Percentiles rank a stretch among this genome's conserved stretches.
These are phyloP conservation scores for Phylloporus arenicola DNA, from an alignment of 768 basidiomycete genomes.

Conservation along the genomic window DNA sequence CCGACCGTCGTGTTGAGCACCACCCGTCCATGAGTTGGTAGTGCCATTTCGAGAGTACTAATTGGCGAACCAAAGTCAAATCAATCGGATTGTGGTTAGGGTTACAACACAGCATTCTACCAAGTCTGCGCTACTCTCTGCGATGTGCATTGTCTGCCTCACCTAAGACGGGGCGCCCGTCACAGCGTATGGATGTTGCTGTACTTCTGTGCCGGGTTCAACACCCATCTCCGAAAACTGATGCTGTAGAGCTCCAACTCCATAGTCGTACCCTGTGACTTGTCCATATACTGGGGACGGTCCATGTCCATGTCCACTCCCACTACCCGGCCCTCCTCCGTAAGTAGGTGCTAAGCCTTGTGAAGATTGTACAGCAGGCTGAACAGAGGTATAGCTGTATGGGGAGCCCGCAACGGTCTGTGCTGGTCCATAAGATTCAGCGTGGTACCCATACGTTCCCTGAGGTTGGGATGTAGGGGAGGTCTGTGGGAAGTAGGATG, in stretches of 20 bases:
- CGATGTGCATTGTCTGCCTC: background rate
- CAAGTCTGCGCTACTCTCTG: background rate
- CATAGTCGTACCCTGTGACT: conserved; percentile 20
- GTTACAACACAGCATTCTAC: conserved; percentile 1
- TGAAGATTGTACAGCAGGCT: conserved; percentile 13
- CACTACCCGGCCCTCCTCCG: conserved; percentile 20
- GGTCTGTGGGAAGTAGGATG: no score
- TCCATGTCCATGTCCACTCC: conserved; percentile 14
- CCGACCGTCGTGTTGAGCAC: conserved; percentile 86
- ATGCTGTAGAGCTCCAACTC: conserved; percentile 21
- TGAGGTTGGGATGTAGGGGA: conserved; percentile 14
- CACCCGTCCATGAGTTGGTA: conserved; percentile 82
- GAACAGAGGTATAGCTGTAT: conserved; percentile 17
- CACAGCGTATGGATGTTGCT: conserved; percentile 21
- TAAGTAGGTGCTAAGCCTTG: conserved; percentile 12
- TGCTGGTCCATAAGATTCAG: conserved; percentile 8
- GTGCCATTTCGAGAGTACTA: conserved; percentile 48
- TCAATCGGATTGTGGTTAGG: conserved; percentile 16
- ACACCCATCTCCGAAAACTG: conserved; percentile 31
- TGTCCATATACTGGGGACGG: conserved; percentile 16
- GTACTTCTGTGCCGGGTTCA: conserved; percentile 16
- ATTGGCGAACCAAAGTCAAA: background rate
- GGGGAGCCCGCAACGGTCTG: conserved; percentile 6
- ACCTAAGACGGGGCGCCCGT: conserved; percentile 15
- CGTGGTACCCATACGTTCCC: conserved; percentile 17